Evolutionary conservation across 768 basidiomycete genomes (phyloP), one percentile per base, ranked within the genome.

Genomic region (Epithele typhae): DNA sequence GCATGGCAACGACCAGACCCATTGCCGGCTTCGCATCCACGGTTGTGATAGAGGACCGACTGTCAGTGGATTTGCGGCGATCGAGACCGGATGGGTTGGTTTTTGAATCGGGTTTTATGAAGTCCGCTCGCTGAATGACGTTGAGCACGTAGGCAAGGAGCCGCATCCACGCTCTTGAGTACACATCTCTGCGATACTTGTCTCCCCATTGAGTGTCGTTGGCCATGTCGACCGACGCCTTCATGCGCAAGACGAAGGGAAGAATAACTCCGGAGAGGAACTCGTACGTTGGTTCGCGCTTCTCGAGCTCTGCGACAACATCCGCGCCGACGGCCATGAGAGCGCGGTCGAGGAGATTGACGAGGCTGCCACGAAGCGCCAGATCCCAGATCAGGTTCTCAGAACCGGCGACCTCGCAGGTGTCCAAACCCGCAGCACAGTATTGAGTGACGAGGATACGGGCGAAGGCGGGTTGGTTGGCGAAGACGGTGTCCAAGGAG

Each of bases 191-290:
- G 50, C 75, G 76, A 64, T 69, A 71, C 12, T 68, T 47, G 39
- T 81, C 76, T 3, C 68, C 60, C 54, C 65, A 68, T 17, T 69
- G 63, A 5, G 65, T 70, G 40, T 73, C 69, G 5, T 67, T 59
- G 12, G 65, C 60, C 40, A 78, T 58, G 23, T 78, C 71, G 1
- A 68, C 57, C 10, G 74, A 65, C 0, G 79, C 80, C 56, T 76
- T 75, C 55, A 88, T 64, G 1, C 65, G 60, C 39, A 85, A 55
- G 8, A 72, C 68, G 7, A 90, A 67, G 12, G 85, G 87, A 7
- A 88, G 66, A 9, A 89, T 64, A 9, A 91, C 62, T 0, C 77
- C 77, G 4, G 77, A 70, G n/a, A 88, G 69, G 58, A 82, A 84
- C 34, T 76, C 73, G 51, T 81, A 73, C 1, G 80, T 76, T 0